Percentiles rank a stretch among this genome's conserved stretches.
Conservation (phyloP, 306 rosid species). For the Lotus japonicus region DNA sequence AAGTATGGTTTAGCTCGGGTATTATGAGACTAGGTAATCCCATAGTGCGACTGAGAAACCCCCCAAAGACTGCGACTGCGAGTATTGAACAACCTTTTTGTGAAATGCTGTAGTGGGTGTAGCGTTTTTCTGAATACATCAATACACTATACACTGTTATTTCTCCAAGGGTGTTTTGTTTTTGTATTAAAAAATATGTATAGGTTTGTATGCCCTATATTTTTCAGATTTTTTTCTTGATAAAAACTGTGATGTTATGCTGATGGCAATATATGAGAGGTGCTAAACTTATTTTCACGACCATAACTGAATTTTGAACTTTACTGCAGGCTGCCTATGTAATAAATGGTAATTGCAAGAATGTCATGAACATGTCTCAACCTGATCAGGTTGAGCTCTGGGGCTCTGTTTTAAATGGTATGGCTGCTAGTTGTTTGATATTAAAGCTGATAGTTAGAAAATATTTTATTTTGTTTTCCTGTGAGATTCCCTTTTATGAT, state of each 20-base stretch:
- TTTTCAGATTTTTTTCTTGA: background rate
- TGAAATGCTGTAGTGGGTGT: background rate
- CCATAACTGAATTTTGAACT: constrained; percentile 1
- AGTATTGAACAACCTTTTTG: background rate
- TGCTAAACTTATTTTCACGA: background rate
- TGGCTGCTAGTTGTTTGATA: constrained; percentile 24
- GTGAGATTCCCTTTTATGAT: background rate
- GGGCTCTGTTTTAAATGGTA: constrained; percentile 76
- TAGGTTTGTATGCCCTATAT: background rate
- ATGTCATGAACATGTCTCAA: constrained; percentile 97
- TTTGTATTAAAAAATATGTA: background rate
- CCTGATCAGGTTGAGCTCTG: constrained; percentile 94
- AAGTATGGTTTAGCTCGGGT: too few relatives aligned
- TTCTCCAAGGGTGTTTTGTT: background rate
- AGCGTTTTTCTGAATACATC: background rate
- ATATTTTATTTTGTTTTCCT: constrained; percentile 1
- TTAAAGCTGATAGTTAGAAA: background rate
- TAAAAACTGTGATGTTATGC: constrained; percentile 7
- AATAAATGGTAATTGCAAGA: constrained; percentile 79
- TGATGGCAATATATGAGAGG: background rate
- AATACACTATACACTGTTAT: background rate
- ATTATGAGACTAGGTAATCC: too few relatives aligned
- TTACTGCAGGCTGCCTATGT: constrained; percentile 79
- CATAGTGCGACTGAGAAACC: background rate
- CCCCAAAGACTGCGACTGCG: background rate